Evolutionary conservation across 805 yeast species (phyloP), one percentile per base, ranked within the genome.

Genomic region (Sugiyamaella floridensis): DNA sequence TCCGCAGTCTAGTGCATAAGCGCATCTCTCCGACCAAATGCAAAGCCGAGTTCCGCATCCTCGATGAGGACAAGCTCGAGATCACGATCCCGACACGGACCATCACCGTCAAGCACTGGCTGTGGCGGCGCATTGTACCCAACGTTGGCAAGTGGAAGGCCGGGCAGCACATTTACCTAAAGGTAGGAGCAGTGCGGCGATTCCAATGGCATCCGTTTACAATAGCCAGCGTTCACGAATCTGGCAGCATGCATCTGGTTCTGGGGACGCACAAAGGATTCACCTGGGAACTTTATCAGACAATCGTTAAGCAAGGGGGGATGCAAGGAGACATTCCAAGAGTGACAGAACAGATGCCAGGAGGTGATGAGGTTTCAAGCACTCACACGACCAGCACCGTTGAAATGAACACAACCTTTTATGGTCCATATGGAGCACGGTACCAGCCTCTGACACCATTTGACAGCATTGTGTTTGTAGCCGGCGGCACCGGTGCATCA

Each of bases 201-300:
- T 58, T 73, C 43, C 78, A 75, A 55, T 67, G 66, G 55, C 81
- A 76, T 59, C 81, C 81, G 0, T 76, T 76, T 60, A 74, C 80
- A 2, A 73, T 76, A 48, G 61, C 74, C 2, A 70, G 75, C 48
- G 57, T 74, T 40, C 62, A 76, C 11, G 71, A 65, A 6, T 52
- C 70, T 1, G 72, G 72, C 1, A 71, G 72, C 29, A 70, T 77
- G 59, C 66, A 65, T 32, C 59, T 76, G 43, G 65, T 76, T 2
- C 69, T 77, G 26, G 67, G 71, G 52, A 67, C 65, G 18, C 67
- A 70, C 54, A 66, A 67, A 19, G 81, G 81, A 0, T 76, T 76
- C 53, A 76, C 80, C 26, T 67, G 60, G 45, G 62, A 63, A 40
- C 60, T 76, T 32, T 60, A 63, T 49, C 58, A 64, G 15, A 69